These are phyloP conservation scores for Gastrolobium bilobum DNA, from an alignment of 306 rosid genomes.

Conservation along the genomic window DNA sequence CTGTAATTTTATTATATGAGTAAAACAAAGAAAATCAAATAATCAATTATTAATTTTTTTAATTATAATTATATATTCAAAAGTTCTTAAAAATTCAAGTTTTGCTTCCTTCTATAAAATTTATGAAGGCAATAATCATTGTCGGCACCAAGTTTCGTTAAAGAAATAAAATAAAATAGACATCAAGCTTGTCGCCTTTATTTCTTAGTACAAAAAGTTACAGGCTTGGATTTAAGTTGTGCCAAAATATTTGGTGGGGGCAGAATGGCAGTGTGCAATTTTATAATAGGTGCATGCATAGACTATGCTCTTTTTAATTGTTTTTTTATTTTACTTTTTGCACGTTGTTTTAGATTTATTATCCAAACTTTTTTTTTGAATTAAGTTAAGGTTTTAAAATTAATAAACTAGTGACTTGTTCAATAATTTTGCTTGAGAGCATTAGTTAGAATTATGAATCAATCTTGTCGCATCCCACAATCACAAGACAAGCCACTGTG, in stretches of 20 bases:
- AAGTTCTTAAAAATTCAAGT: background rate
- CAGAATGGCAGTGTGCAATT: background rate
- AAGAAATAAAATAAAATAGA: background rate
- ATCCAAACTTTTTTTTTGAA: background rate
- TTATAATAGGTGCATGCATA: background rate
- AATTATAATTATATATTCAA: too few relatives aligned
- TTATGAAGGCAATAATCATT: background rate
- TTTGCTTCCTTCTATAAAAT: background rate
- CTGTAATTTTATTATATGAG: background rate
- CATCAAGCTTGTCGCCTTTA: background rate
- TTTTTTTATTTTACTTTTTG: background rate
- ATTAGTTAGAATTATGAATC: background rate
- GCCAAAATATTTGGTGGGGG: slow-evolving; percentile 3
- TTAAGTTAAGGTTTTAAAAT: background rate
- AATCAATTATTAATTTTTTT: background rate
- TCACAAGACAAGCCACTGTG: background rate
- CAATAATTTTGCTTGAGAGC: background rate
- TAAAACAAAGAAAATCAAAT: too few relatives aligned
- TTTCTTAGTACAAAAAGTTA: background rate
- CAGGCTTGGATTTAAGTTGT: background rate
- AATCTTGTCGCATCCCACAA: background rate
- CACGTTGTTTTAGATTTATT: background rate
- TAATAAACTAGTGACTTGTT: background rate
- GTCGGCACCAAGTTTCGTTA: background rate
- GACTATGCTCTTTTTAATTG: background rate